Evolutionary conservation across 306 rosid genomes (phyloP), one percentile per base, ranked within the genome.

Genomic region (Cajanus cajan): DNA sequence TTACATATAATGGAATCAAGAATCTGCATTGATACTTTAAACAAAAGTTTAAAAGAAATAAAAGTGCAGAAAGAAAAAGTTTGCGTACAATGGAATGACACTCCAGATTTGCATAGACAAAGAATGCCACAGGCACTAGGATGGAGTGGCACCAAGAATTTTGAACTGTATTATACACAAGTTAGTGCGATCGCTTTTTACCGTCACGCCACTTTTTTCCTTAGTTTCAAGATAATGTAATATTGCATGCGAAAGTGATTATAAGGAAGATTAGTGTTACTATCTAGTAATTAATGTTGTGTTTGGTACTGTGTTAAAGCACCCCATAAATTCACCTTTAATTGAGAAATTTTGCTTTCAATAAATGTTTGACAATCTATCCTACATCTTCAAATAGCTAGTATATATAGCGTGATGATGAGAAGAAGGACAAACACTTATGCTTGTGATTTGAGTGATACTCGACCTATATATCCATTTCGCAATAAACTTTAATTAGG

Each of bases 51-150:
- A 0, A 58, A 81, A 45, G 72, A 15, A 37, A 21, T 4, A 58
- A 58, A 67, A 64, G 47, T 82, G 54, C 33, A 55, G 15, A 61
- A 58, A 45, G 54, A 33, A 70, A 57, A 52, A 39, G 66, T n/a
- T 43, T 16, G 41, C 22, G 45, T 50, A 13, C 31, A 28, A 13
- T 25, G 33, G 28, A 57, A 21, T 33, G 7, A 67, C 71, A 66
- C 43, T 15, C 33, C 47, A 33, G 45, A 68, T 34, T 54, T 73
- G 68, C 74, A 66, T 54, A 21, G 43, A 3, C 64, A 54, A n/a
- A 25, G 12, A 64, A 31, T 72, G 74, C 31, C 50, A 50, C 8
- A 24, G 3, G n/a, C 68, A 40, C 21, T 51, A 50, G 31, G 24
- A 45, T 15, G 63, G 28, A 62, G 58, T 40, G 55, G 5, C 74